Evolutionary conservation across 2,329 filamentous ascomycete genomes (phyloP), one percentile per base, ranked within the genome.

Genomic region (Lasiodiplodia sp.): DNA sequence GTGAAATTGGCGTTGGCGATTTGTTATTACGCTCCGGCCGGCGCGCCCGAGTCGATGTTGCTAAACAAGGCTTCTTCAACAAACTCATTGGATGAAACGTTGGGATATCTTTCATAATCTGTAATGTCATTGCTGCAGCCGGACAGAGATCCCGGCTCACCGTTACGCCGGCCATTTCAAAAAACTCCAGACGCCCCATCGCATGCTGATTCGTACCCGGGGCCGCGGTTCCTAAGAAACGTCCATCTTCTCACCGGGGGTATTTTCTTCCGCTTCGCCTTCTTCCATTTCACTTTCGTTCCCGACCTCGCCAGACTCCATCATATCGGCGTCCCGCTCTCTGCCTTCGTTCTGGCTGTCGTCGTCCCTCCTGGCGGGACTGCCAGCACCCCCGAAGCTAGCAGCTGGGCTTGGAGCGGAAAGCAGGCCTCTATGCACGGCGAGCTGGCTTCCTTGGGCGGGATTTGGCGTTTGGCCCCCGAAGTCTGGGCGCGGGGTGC

Each of bases 401-500:
- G 77, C 47, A 6, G 57, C 68, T 5, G 69, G 60, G n/a, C 67
- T 67, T 8, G 52, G 67, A 14, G 68, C 65, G 16, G 56, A 49
- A 18, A 63, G 60, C 5, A 60, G 38, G 18, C 69, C 51, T 7
- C 49, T 53, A 10, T 70, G 67, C 28, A 51, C 58, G 14, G 38
- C 37, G 16, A 60, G 44, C 23, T 68, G 69, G 52, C 51, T 47
- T 11, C 37, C 25, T 18, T 58, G 51, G 6, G 37, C 25, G 8
- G 66, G 57, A 21, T 49, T 65, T 18, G 67, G 67, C n/a, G 67
- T 68, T 16, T 68, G 67, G 3, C 58, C 58, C 4, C 77, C 78
- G 12, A 77, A 76, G 51, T 82, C 83, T 4, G 80, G 79, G 37
- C 78, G 77, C 7, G 83, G 83, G n/a, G 83, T 84, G 16, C 81